These are phyloP conservation scores for Biscogniauxia sp. DNA, from an alignment of 2,329 filamentous ascomycete genomes.

Conservation along the genomic window DNA sequence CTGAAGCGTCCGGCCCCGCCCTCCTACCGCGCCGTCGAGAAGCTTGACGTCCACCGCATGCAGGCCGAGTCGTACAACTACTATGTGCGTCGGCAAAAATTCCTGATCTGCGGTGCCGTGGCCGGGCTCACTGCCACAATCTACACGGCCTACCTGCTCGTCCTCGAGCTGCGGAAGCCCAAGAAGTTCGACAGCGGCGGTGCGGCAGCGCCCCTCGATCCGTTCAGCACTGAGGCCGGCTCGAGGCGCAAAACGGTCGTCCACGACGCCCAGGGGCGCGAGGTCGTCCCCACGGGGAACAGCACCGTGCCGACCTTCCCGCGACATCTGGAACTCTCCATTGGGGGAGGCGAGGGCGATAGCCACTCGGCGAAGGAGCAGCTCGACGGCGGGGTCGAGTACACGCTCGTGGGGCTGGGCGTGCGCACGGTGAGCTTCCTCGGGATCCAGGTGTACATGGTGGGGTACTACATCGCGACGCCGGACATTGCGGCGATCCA, in stretches of 20 bases:
- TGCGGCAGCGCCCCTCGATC: conserved; percentile 33
- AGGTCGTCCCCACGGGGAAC: conserved; percentile 79
- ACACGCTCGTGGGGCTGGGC: conserved; percentile 84
- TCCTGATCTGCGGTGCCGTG: conserved; percentile 49
- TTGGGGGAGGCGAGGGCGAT: conserved; percentile 26
- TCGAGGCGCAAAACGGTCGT: conserved; percentile 57
- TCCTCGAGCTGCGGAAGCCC: conserved; percentile 39
- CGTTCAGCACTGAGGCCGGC: conserved; percentile 48
- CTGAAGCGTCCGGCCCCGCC: conserved; percentile 24
- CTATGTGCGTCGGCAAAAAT: conserved; percentile 48
- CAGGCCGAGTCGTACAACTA: conserved; percentile 47
- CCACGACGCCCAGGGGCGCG: conserved; percentile 65
- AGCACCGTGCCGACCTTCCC: conserved; percentile 79
- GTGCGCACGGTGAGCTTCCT: conserved; percentile 89
- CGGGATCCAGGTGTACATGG: conserved; percentile 88
- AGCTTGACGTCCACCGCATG: conserved; percentile 49
- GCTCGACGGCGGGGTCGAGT: conserved; percentile 58
- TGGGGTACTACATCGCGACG: conserved; percentile 87
- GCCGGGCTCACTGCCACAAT: conserved; percentile 49
- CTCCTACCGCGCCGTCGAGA: conserved; percentile 41
- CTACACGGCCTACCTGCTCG: conserved; percentile 44
- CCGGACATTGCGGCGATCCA: conserved; percentile 81
- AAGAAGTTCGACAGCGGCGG: conserved; percentile 44
- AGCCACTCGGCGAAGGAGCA: conserved; percentile 17
- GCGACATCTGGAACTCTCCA: conserved; percentile 60